phyloP scores from a whole-genome alignment of 176 grass and related monocot genomes.

The Elymus sibiricus region DNA sequence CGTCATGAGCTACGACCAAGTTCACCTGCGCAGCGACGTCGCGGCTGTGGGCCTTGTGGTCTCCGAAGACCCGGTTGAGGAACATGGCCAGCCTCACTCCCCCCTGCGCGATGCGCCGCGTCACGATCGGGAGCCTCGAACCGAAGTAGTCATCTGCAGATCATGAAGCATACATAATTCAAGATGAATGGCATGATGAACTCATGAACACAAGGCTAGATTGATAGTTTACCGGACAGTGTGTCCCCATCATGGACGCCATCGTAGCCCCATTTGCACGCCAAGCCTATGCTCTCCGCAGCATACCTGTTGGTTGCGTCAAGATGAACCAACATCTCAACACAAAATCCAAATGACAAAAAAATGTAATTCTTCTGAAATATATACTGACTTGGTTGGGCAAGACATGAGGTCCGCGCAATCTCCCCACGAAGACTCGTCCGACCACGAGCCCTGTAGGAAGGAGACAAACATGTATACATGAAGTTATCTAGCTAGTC shows the following conservation, averaged over 20 bases:
- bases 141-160: constrained; percentile 61
- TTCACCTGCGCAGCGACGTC: constrained; percentile 19
- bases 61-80: constrained; percentile 67
- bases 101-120: constrained; percentile 71
- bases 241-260: constrained; percentile 48
- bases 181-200: neutral
- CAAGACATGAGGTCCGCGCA: constrained; percentile 68
- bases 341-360: neutral
- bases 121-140: constrained; percentile 64
- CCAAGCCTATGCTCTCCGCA: constrained; percentile 74
- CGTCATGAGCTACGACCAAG: neutral
- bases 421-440: constrained; percentile 65
- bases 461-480: neutral
- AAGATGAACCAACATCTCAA: neutral
- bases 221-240: constrained; percentile 47
- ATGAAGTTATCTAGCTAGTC: neutral
- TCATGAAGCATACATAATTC: neutral
- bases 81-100: constrained; percentile 84
- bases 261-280: constrained; percentile 70
- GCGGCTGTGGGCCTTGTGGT: constrained; percentile 40
- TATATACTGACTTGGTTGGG: constrained; percentile 49
- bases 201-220: neutral
- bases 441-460: constrained; percentile 56
- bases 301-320: constrained; percentile 60
- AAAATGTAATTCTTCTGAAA: neutral